Base-by-base conservation (phyloP, 371 early-diverging fungal species). In the Thermomucor indicae-seudaticae region DNA sequence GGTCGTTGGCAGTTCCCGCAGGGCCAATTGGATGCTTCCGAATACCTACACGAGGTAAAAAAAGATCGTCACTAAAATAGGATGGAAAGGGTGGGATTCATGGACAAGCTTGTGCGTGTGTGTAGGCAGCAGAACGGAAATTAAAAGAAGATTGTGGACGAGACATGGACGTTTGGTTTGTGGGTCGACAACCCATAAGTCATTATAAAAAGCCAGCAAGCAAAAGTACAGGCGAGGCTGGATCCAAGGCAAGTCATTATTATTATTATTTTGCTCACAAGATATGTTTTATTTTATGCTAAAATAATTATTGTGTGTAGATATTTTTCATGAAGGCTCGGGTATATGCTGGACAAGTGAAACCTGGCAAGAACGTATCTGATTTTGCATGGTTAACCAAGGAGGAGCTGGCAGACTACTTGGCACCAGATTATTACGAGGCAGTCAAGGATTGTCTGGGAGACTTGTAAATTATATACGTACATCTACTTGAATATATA, bases 301-400 rank as follows among this genome's bases (percentile, higher is more conserved):
- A n/a, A n/a, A n/a, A n/a, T n/a, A n/a, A n/a, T n/a, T n/a, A n/a
- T 37, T 14, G 19, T 5, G 5, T 28, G 19, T 47, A 67, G 60
- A 57, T 57, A 10, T 75, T 95, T 67, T 92, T 86, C 62, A 84
- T 95, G 85, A 91, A 92, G 66, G 92, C 87, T 3, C 88, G 91
- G 52, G 81, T 92, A 45, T 81, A 86, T 49, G 80, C 89, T 17
- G 95, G 95, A 23, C 85, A 87, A 64, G 85, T 75, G 38, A 70
- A 75, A 29, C 69, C 75, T 5, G 70, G 76, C 50, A 64, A 77
- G 40, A 74, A 78, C 45, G 62, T 84, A 12, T 62, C 62, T n/a
- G 89, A 91, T 53, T 87, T 80, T 68, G 92, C 89, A 57, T 95
- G 96, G 96, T 77, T 89, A 34, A 93, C 90, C 43, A 88, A 89